Evolutionary conservation across 1,284 basidiomycete species (phyloP), one percentile per base, ranked within the genome.

Genomic region (Ceratorhiza oryzae-sativae): DNA sequence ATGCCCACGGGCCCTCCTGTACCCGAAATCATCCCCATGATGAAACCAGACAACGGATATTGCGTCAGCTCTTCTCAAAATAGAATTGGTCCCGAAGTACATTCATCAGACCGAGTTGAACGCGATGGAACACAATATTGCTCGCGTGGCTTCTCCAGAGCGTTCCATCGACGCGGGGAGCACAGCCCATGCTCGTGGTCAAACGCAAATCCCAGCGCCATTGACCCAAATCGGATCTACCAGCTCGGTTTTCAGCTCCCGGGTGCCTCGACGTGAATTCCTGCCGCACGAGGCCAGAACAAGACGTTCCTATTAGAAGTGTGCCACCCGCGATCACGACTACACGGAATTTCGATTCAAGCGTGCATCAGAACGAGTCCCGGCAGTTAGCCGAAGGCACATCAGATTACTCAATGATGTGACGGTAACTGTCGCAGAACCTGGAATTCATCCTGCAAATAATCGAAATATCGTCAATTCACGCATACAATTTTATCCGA

Each of bases 101-200:
- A 15, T 30, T 42, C 62, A 65, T 65, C 62, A 65, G 62, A 65
- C 18, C 58, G 23, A 42, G 58, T 41, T 25, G 18, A 39, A 25
- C 36, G 20, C 10, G 41, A 62, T 62, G 25, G 60, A 62, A 62
- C n/a, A 62, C 18, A 23, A 51, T 56, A 15, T 39, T 45, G 46
- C 41, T 15, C 34, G 65, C 65, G 42, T 68, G 65, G 39, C 18
- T 68, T 68, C 65, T 51, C 65, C 65, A 68, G 65, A 68, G 25
- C 45, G 36, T 68, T 68, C 65, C 51, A 68, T 34, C 49, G 60
- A 62, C 25, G 42, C 30, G 65, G 51, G 51, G 53, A 41, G 58
- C 58, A 59, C 58, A 59, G 58, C 58, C 58, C 10, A 39, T 36
- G 15, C 25, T n/a, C 27, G 32, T 59, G 34, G 15, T 20, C 18